These are phyloP conservation scores for Aspergillus puulaauensis DNA, from an alignment of 2,329 filamentous ascomycete species.

Conservation along the genomic window DNA sequence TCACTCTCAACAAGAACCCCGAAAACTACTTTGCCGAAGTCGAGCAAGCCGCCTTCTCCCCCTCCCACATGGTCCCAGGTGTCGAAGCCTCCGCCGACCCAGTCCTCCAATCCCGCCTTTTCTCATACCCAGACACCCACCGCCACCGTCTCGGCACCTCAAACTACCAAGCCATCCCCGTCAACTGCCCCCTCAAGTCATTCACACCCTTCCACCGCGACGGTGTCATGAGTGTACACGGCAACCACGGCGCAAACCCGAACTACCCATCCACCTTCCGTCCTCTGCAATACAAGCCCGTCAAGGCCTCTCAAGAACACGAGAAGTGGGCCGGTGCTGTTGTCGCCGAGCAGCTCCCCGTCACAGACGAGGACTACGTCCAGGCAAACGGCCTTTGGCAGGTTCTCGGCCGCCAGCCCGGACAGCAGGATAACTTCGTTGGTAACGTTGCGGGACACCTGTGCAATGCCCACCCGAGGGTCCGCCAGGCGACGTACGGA, in stretches of 20 bases:
- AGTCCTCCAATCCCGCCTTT: conserved; percentile 67
- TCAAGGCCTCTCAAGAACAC: conserved; percentile 44
- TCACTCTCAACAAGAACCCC: conserved; percentile 65
- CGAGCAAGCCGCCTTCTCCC: conserved; percentile 69
- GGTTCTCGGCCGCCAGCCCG: conserved; percentile 44
- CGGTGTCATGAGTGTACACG: conserved; percentile 65
- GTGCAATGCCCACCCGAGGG: conserved; percentile 52
- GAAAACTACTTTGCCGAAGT: conserved; percentile 71
- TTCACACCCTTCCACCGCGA: conserved; percentile 70
- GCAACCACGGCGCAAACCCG: conserved; percentile 63
- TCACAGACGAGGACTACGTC: conserved; percentile 47
- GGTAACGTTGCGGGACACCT: conserved; percentile 60
- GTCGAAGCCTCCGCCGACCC: conserved; percentile 70
- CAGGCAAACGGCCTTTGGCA: conserved; percentile 47
- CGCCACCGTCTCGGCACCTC: conserved; percentile 59
- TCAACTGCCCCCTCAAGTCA: conserved; percentile 56
- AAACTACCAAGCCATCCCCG: conserved; percentile 66
- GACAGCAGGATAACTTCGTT: conserved; percentile 63
- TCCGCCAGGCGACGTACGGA: conserved; percentile 58
- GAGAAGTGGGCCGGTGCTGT: conserved; percentile 45
- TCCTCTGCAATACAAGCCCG: conserved; percentile 36
- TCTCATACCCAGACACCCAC: conserved; percentile 70
- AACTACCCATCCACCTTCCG: conserved; percentile 51
- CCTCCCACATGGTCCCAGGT: conserved; percentile 65
- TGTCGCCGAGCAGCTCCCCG: conserved; percentile 40